Conservation (phyloP, 306 rosid species). For the Vicia sativa region DNA sequence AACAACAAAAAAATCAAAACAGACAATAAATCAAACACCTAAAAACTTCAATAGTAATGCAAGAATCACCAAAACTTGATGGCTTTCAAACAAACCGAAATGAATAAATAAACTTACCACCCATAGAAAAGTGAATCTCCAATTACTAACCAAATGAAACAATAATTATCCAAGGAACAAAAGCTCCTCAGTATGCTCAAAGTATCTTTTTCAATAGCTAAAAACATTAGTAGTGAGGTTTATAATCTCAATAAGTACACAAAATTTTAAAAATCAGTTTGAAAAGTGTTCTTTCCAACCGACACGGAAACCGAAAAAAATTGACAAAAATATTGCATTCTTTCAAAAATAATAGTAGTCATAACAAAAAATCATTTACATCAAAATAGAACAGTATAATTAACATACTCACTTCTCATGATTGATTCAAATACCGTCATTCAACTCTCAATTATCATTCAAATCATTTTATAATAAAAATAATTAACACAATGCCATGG, state of each 20-base stretch:
- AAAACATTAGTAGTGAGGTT: conserved; percentile 3
- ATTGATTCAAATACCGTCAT: not conserved
- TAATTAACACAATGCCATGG: not conserved
- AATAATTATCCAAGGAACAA: not conserved
- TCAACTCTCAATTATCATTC: not conserved
- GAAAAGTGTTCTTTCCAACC: not conserved
- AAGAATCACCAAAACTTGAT: conserved; percentile 1
- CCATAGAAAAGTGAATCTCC: not conserved
- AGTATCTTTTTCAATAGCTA: not conserved
- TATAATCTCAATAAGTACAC: not conserved
- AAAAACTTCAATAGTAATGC: not conserved
- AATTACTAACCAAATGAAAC: not conserved
- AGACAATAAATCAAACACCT: not conserved
- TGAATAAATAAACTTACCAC: not conserved
- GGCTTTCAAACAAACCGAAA: conserved; percentile 9
- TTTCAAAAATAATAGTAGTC: not conserved
- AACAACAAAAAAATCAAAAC: not conserved
- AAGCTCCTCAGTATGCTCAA: not conserved
- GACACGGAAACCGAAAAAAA: not conserved
- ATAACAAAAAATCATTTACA: not conserved
- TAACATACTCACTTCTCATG: no score
- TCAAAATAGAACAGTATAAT: no score
- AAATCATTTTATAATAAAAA: not conserved
- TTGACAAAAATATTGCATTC: not conserved
- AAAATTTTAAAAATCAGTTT: not conserved